phyloP scores from a whole-genome alignment of 345 rosid species.

The Aquilaria sinensis region DNA sequence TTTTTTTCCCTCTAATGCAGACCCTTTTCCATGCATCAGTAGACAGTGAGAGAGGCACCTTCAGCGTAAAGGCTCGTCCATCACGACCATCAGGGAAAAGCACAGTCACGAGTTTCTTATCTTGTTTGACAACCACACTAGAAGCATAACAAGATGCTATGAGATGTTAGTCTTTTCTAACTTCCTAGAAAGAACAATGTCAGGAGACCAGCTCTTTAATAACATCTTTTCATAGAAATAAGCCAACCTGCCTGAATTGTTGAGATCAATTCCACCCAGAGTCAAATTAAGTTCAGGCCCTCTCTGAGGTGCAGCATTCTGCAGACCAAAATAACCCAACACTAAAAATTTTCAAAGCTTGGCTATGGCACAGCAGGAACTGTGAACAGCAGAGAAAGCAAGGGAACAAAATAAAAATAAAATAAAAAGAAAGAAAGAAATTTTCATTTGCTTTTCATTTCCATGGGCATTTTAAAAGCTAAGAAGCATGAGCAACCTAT shows the following conservation, averaged over 20 bases:
- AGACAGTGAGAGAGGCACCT: conserved; percentile 33
- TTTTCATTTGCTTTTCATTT: neutral
- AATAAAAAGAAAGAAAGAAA: neutral
- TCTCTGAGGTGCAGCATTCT: conserved; percentile 60
- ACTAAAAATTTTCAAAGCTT: conserved; percentile 1
- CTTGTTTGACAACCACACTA: conserved; percentile 89
- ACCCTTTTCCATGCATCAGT: too few species aligned
- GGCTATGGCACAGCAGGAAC: neutral
- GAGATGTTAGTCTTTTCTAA: conserved; percentile 21
- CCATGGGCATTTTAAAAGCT: too few species aligned
- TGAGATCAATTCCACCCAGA: conserved; percentile 93
- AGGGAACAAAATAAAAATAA: neutral
- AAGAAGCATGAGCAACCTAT: too few species aligned
- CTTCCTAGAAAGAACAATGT: neutral
- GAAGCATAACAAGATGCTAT: conserved; percentile 15
- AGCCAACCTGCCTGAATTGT: conserved; percentile 99
- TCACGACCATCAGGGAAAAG: conserved; percentile 94
- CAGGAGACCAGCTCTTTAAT: conserved; percentile 7
- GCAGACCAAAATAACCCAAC: conserved; percentile 19
- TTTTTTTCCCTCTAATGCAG: too few species aligned
- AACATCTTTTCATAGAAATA: conserved; percentile 19
- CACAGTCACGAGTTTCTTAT: conserved; percentile 85
- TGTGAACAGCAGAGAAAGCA: too few species aligned
- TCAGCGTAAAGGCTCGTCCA: conserved; percentile 89
- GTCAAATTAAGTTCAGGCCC: conserved; percentile 75